Evolutionary conservation across 768 basidiomycete species (phyloP).

Genomic region (Cystobasidium onofrii): DNA sequence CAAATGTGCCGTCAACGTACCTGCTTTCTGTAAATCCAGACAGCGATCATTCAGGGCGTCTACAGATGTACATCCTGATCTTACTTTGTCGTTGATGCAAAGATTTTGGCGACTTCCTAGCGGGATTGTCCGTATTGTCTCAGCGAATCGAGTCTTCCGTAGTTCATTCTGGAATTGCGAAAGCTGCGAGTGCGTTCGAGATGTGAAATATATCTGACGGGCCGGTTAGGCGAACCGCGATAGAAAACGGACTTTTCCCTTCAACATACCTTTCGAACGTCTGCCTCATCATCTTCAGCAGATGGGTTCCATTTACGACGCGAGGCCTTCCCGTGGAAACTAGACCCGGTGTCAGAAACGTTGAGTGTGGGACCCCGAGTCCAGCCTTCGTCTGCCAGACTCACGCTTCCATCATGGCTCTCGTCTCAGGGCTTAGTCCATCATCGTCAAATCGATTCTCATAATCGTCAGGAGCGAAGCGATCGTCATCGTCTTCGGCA

Average conservation of each 20-base stretch:
- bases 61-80: constrained; percentile 52
- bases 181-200: constrained; percentile 90
- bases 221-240: background rate
- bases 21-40: constrained; percentile 38
- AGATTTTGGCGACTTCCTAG: constrained; percentile 83
- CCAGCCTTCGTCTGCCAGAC: background rate
- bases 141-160: constrained; percentile 56
- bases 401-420: constrained; percentile 27
- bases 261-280: constrained; percentile 12
- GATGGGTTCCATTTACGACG: background rate
- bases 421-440: background rate
- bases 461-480: constrained; percentile 26
- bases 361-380: no score
- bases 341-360: background rate
- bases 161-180: constrained; percentile 83
- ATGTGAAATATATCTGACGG: constrained; percentile 71
- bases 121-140: constrained; percentile 60
- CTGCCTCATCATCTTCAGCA: constrained; percentile 19
- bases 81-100: constrained; percentile 78
- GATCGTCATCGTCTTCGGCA: constrained; percentile 15
- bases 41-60: constrained; percentile 41
- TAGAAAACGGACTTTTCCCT: background rate
- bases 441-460: background rate
- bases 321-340: background rate
- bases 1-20: no score